These are phyloP conservation scores for Gamsiella multidivaricata DNA, from an alignment of 192 early-diverging fungal species.

Conservation along the genomic window DNA sequence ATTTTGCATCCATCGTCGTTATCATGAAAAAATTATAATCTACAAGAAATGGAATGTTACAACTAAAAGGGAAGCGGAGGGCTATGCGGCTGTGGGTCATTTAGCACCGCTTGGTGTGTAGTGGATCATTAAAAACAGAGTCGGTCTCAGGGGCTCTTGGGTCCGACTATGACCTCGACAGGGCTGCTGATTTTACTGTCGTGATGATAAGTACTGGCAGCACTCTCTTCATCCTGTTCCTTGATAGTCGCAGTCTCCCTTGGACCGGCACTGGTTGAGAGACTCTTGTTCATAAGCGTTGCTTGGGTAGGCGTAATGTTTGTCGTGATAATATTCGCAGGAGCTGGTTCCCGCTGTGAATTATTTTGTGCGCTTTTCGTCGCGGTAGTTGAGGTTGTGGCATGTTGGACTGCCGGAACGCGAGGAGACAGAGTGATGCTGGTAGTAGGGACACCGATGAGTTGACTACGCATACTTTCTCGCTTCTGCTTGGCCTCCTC, in stretches of 20 bases:
- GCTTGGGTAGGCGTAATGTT: conserved; percentile 2
- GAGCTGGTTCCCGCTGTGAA: background rate
- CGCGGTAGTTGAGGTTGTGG: background rate
- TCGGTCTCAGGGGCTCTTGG: background rate
- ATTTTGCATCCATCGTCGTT: too few relatives aligned
- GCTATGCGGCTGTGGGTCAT: too few relatives aligned
- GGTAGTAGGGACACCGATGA: background rate
- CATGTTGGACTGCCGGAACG: too few relatives aligned
- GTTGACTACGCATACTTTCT: conserved; percentile 20
- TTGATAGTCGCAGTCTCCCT: background rate
- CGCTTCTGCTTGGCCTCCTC: conserved; percentile 31
- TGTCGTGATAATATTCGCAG: conserved; percentile 1
- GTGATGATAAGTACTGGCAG: background rate
- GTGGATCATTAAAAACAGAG: background rate
- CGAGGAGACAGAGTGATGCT: conserved; percentile 1
- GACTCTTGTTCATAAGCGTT: conserved; percentile 3
- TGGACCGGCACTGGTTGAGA: background rate
- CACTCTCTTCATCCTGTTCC: background rate
- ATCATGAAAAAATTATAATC: background rate
- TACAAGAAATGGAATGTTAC: background rate
- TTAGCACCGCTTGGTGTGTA: too few relatives aligned
- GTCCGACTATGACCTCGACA: background rate
- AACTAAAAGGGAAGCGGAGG: background rate
- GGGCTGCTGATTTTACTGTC: conserved; percentile 2
- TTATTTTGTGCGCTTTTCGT: background rate